Evolutionary conservation across 768 basidiomycete species (phyloP), one percentile per base, ranked within the genome.

Genomic region (Gloeostereum incarnatum): DNA sequence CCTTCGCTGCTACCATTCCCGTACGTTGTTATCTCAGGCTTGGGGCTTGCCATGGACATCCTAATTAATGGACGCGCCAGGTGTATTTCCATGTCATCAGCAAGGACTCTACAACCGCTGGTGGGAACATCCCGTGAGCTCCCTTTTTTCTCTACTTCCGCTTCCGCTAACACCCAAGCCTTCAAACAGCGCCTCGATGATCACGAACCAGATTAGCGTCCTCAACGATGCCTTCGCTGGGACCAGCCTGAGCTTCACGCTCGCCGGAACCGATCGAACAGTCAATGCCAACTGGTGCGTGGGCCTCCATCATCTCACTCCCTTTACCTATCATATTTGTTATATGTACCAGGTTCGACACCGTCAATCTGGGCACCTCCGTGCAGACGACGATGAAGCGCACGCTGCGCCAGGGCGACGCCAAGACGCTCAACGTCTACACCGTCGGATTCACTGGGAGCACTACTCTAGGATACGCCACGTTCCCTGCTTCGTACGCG

Each of bases 391-490:
- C 48, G 13, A 59, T 57, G 58, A 59, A 59, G 52, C 42, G 34
- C 2, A 36, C 47, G 8, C 53, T 59, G 21, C 45, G 53, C 24
- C 40, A 52, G 41, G 61, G 62, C 22, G 55, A 51, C 20, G 47
- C 42, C 0, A 50, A 47, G 3, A 53, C 46, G 17, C 44, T 57
- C 18, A 53, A 55, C 44, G 43, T 55, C 13, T 56, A 56, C 44
- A 43, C 55, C 8, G 51, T 53, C 29, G 40, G 49, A 45, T 42
- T 1, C 38, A 35, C n/a, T 6, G 52, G 45, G 20, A 39, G 41
- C n/a, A 53, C 55, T 20, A 51, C 61, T 10, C 50, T 63, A 24
- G 56, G 60, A 8, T 61, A 63, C 46, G 47, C 57, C n/a, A 61
- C 59, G 18, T 60, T 60, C 54, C 62, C 60, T 6, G 50, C 42